These are phyloP conservation scores for Rusavskia elegans DNA, from an alignment of 495 filamentous ascomycete genomes.

Conservation along the genomic window DNA sequence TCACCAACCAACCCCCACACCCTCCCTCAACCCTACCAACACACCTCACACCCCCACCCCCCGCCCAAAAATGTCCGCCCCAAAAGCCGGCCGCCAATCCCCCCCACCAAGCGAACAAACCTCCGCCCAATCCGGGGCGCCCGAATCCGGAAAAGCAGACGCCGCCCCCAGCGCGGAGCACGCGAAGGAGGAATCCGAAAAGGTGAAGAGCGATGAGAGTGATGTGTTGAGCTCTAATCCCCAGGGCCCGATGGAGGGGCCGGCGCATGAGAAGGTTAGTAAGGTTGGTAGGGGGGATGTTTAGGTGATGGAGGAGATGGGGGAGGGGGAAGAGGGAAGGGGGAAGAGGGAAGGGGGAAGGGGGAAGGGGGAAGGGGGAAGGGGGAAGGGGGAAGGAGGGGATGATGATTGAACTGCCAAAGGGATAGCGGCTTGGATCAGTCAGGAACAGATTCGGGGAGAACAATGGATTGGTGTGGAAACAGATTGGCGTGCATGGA, in stretches of 20 bases:
- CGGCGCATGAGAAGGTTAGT: slow-evolving; percentile 45
- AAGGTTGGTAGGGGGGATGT: slow-evolving; percentile 23
- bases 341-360: too few relatives aligned
- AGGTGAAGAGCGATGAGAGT: slow-evolving; percentile 16
- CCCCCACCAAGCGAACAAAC: slow-evolving; percentile 56
- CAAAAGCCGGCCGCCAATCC: slow-evolving; percentile 59
- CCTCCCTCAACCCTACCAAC: not conserved
- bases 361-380: not conserved
- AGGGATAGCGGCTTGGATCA: too few relatives aligned
- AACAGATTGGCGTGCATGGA: too few relatives aligned
- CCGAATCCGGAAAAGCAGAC: slow-evolving; percentile 36
- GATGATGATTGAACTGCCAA: too few relatives aligned
- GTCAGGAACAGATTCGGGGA: too few relatives aligned
- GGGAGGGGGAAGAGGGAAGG: not conserved
- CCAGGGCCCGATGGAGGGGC: slow-evolving; percentile 47
- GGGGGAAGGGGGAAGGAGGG: too few relatives aligned
- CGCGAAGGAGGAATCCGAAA: slow-evolving; percentile 23
- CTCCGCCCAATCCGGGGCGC: slow-evolving; percentile 44
- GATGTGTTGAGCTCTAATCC: slow-evolving; percentile 44
- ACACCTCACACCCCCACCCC: not conserved
- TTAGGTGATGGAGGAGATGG: not conserved
- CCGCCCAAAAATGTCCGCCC: slow-evolving; percentile 33
- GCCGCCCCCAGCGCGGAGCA: slow-evolving; percentile 17
- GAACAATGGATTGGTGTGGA: too few relatives aligned
- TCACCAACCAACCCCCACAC: not conserved